Evolutionary conservation across 129 eudicot genomes (phyloP).

Genomic region (Flaveria trinervia): DNA sequence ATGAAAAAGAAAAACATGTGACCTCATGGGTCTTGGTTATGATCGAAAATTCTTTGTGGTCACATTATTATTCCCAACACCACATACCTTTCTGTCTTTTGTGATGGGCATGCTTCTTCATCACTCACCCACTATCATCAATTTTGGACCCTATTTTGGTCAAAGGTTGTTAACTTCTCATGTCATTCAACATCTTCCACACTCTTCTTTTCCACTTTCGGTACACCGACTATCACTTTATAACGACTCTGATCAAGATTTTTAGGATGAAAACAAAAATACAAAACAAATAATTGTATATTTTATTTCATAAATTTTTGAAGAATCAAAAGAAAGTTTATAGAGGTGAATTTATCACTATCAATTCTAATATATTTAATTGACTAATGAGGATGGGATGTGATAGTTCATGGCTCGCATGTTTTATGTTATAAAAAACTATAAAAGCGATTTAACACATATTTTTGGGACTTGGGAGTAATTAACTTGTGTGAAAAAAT

Average conservation of each 20-base stretch:
- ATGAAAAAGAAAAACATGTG: conserved; percentile 11
- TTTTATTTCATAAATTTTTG: background rate
- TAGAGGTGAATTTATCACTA: background rate
- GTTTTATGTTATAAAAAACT: too few relatives aligned
- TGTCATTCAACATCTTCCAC: conserved; percentile 44
- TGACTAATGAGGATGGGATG: background rate
- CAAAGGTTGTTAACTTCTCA: conserved; percentile 41
- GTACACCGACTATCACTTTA: conserved; percentile 34
- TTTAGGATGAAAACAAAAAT: background rate
- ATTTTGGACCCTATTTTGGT: conserved; percentile 28
- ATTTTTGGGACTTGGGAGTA: too few relatives aligned
- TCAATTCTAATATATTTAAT: background rate
- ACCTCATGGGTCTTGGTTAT: conserved; percentile 21
- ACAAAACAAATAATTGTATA: background rate
- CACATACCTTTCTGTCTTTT: conserved; percentile 21
- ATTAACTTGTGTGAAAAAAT: background rate
- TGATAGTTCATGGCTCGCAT: too few relatives aligned
- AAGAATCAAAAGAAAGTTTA: background rate
- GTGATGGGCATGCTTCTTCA: conserved; percentile 37
- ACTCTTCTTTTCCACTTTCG: conserved; percentile 33
- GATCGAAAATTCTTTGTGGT: conserved; percentile 31
- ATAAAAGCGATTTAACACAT: background rate
- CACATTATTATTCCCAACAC: conserved; percentile 29
- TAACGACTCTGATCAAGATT: conserved; percentile 16
- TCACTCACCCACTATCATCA: conserved; percentile 38